These are phyloP conservation scores for Russula olivacea DNA, from an alignment of 768 basidiomycete genomes.

Conservation along the genomic window DNA sequence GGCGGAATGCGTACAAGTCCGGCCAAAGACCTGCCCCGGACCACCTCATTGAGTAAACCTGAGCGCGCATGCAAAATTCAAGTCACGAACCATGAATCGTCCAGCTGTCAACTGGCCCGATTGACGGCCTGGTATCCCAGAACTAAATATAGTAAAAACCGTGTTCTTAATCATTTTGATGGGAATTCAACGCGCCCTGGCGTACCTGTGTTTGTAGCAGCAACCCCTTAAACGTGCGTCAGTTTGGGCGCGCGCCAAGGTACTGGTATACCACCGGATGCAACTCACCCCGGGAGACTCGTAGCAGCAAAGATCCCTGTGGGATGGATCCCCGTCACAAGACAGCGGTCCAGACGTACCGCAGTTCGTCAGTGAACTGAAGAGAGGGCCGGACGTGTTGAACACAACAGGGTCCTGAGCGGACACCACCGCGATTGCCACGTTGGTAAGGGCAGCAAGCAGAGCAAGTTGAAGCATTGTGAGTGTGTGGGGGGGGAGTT, in stretches of 20 bases:
- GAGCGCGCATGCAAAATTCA: background rate
- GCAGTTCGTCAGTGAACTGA: slow-evolving; percentile 42
- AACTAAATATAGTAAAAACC: slow-evolving; percentile 45
- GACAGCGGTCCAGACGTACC: slow-evolving; percentile 44
- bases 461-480: slow-evolving; percentile 25
- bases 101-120: slow-evolving; percentile 63
- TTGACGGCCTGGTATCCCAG: slow-evolving; percentile 62
- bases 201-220: slow-evolving; percentile 51
- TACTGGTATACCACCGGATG: background rate
- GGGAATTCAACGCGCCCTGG: background rate
- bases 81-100: slow-evolving; percentile 59
- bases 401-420: slow-evolving; percentile 10
- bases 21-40: slow-evolving; percentile 53
- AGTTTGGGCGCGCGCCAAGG: background rate
- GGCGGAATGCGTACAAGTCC: slow-evolving; percentile 41
- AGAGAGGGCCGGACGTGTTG: slow-evolving; percentile 29
- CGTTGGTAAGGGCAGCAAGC: slow-evolving; percentile 2
- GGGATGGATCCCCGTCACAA: slow-evolving; percentile 42
- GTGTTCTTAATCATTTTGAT: background rate
- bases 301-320: slow-evolving; percentile 51
- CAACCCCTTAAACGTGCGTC: slow-evolving; percentile 42
- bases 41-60: slow-evolving; percentile 12
- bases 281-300: slow-evolving; percentile 55
- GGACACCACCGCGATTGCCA: background rate
- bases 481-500: background rate